A percentile compares a stretch with the other conserved stretches of the same genome.
These are phyloP conservation scores for Botrytis fragariae DNA, from an alignment of 2,329 filamentous ascomycete species.

Conservation along the genomic window DNA sequence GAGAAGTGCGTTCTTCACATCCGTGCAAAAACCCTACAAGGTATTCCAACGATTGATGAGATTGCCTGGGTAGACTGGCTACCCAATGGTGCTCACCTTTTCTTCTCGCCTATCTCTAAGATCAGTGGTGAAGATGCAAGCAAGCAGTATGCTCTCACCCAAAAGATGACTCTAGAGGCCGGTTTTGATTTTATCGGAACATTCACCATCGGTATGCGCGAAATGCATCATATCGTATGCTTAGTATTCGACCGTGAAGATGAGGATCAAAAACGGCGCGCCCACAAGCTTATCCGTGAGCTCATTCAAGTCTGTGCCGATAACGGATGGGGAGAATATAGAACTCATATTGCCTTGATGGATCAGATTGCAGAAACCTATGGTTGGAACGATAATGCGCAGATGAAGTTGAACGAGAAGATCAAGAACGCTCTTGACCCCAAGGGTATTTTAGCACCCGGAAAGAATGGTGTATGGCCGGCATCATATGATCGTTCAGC, in stretches of 20 bases:
- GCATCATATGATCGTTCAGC: constrained; percentile 21
- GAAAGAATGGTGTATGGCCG: constrained; percentile 42
- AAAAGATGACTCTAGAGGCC: constrained; percentile 42
- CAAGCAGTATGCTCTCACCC: constrained; percentile 45
- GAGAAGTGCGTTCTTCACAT: constrained; percentile 33
- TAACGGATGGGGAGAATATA: constrained; percentile 46
- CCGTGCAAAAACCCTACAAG: constrained; percentile 37
- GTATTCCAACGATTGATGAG: constrained; percentile 35
- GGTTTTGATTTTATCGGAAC: constrained; percentile 52
- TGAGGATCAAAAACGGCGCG: constrained; percentile 40
- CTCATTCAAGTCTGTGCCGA: constrained; percentile 43
- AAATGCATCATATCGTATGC: constrained; percentile 56
- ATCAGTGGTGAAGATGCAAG: constrained; percentile 48
- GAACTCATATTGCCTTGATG: constrained; percentile 47
- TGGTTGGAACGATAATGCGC: constrained; percentile 43
- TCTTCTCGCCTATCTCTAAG: constrained; percentile 52
- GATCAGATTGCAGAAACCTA: constrained; percentile 48
- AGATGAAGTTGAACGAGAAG: constrained; percentile 45
- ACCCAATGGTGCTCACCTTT: constrained; percentile 51
- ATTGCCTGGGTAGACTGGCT: constrained; percentile 50
- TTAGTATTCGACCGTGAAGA: constrained; percentile 51
- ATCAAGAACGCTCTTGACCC: constrained; percentile 49
- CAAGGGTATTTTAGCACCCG: constrained; percentile 48
- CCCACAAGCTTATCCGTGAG: constrained; percentile 41
- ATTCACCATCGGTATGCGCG: constrained; percentile 48